Evolutionary conservation across 2,329 filamentous ascomycete species (phyloP), one percentile per base, ranked within the genome.

Genomic region (Grosmannia clavigera): DNA sequence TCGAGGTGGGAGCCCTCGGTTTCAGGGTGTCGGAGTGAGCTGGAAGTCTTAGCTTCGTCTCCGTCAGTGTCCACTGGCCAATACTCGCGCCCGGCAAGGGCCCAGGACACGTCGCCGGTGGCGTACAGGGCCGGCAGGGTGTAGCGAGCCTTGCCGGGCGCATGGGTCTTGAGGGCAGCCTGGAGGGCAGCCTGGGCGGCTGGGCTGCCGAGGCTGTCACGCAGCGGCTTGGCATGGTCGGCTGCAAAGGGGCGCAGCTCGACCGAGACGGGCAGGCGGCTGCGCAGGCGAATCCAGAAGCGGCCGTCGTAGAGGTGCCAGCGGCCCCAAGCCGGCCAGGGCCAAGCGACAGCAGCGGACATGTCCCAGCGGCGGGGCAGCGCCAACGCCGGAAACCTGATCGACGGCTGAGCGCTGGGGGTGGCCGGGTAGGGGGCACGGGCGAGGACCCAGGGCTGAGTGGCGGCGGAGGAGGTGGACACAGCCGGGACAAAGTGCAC

Each of bases 221-320:
- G 75, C 63, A 84, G 82, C 0, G 70, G 63, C 64, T 79, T 78
- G 50, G 74, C 73, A 61, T 78, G 70, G 40, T 73, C 72, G 1
- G 66, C 64, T 2, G 72, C 67, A 64, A 80, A 78, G 0, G 81
- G 81, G 40, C 72, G 73, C 2, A 83, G 63, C 22, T 71, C 67
- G 19, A 80, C 70, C 16, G 68, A 68, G 57, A 72, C 72, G 3
- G 74, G 74, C 7, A 76, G 69, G 5, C 76, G 74, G 55, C 75
- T 70, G 25, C 70, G 69, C 11, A 83, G 60, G 19, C 76, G 74
- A 19, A 85, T 70, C 84, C 84, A 87, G 69, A 78, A 86, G 2
- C 84, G 80, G 0, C 81, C 80, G 68, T 87, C 84, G 72, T 78
- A 87, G 59, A 79, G 68, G 55, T 65, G 61, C 71, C 74, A 75